These are phyloP conservation scores for Tuctoria greenei DNA, from an alignment of 176 grass and related monocot genomes.

Conservation along the genomic window DNA sequence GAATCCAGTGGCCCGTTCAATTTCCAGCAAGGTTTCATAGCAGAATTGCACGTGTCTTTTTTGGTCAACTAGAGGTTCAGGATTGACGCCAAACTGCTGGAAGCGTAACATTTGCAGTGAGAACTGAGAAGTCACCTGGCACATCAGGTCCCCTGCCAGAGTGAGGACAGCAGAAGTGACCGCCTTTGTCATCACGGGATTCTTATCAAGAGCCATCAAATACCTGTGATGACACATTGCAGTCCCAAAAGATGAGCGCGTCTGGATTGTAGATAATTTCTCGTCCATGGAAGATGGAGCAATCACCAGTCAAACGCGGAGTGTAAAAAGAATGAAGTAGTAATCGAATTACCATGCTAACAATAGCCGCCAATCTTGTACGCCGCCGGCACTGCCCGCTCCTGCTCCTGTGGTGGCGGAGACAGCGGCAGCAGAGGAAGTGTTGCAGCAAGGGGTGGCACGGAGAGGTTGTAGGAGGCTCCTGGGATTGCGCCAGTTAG, in stretches of 20 bases:
- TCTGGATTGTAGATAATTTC: not conserved
- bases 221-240: conserved; percentile 33
- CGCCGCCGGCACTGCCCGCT: not conserved
- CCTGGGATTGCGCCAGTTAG: not conserved
- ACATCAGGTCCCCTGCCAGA: conserved; percentile 65
- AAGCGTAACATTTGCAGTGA: not conserved
- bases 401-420: not conserved
- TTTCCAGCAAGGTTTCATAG: not conserved
- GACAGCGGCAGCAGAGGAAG: not conserved
- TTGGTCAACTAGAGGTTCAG: not conserved
- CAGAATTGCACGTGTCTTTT: not conserved
- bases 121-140: conserved; percentile 48
- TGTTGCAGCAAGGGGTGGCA: not conserved
- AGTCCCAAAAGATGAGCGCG: not conserved
- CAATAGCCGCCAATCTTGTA: not conserved
- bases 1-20: not conserved
- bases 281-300: not conserved
- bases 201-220: conserved; percentile 52
- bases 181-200: conserved; percentile 62
- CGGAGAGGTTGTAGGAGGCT: not conserved
- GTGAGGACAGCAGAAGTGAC: conserved; percentile 62
- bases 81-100: not conserved
- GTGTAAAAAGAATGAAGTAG: not conserved
- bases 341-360: conserved; percentile 18
- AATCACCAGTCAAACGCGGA: not conserved